Evolutionary conservation across 768 basidiomycete species (phyloP).

Genomic region (Dentipellis sp.): DNA sequence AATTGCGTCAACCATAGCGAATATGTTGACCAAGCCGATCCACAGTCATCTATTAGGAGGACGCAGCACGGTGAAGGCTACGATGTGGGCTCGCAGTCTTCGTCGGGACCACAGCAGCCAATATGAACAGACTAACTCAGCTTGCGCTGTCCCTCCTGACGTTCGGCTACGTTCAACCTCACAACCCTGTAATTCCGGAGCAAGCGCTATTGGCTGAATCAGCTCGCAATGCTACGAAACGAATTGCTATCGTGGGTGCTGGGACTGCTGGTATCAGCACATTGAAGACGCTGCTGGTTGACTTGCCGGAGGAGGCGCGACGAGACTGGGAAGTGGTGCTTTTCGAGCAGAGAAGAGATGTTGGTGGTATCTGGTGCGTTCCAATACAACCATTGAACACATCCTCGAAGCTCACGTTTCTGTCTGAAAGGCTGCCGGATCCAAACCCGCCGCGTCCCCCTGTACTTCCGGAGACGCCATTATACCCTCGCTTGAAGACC

Average conservation of each 20-base stretch:
- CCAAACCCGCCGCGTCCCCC: slow-evolving; percentile 28
- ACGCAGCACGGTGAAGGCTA: neutral
- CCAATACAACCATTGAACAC: neutral
- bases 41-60: neutral
- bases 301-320: slow-evolving; percentile 31
- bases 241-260: slow-evolving; percentile 48
- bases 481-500: slow-evolving; percentile 44
- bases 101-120: neutral
- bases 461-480: slow-evolving; percentile 40
- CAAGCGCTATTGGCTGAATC: too few species aligned
- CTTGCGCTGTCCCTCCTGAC: neutral
- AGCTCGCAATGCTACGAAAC: neutral
- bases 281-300: slow-evolving; percentile 37
- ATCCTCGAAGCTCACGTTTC: neutral
- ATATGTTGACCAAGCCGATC: neutral
- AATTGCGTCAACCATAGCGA: neutral
- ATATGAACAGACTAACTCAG: neutral
- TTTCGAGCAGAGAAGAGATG: slow-evolving; percentile 41
- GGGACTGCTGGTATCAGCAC: slow-evolving; percentile 48
- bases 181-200: too few species aligned
- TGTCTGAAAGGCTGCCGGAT: slow-evolving; percentile 25
- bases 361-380: slow-evolving; percentile 50
- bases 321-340: slow-evolving; percentile 37
- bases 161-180: neutral
- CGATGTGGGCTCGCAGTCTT: neutral